These are phyloP conservation scores for Zasmidium cellare DNA, from an alignment of 2,329 filamentous ascomycete species.

Conservation along the genomic window DNA sequence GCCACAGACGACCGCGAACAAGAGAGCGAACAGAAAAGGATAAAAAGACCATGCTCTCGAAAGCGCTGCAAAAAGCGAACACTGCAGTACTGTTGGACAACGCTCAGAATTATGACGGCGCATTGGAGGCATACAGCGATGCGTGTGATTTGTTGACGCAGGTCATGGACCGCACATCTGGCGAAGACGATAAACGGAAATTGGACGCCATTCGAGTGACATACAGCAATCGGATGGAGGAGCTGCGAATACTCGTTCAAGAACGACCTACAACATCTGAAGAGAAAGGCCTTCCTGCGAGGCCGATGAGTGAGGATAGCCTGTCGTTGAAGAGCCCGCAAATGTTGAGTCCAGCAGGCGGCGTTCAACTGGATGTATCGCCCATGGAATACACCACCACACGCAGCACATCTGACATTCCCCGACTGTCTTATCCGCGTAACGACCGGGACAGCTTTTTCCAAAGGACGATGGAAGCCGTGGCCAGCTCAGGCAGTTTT, in stretches of 20 bases:
- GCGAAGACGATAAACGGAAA: slow-evolving; percentile 84
- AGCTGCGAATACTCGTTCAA: slow-evolving; percentile 71
- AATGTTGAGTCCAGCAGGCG: slow-evolving; percentile 34
- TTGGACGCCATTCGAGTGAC: slow-evolving; percentile 89
- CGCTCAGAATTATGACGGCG: slow-evolving; percentile 89
- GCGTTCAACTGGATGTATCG: slow-evolving; percentile 36
- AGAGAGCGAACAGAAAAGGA: slow-evolving; percentile 50
- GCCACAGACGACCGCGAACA: slow-evolving; percentile 28
- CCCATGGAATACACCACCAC: slow-evolving; percentile 56
- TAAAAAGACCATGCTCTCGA: slow-evolving; percentile 95
- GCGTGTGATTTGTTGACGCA: slow-evolving; percentile 85
- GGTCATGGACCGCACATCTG: slow-evolving; percentile 80
- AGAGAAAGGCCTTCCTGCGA: slow-evolving; percentile 75
- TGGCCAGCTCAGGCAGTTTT: slow-evolving; percentile 21
- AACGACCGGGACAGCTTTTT: slow-evolving; percentile 33
- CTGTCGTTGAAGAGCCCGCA: slow-evolving; percentile 19
- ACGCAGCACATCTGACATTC: slow-evolving; percentile 52
- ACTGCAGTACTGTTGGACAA: slow-evolving; percentile 94
- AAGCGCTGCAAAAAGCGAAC: slow-evolving; percentile 91
- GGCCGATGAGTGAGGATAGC: slow-evolving; percentile 64
- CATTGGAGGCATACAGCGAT: slow-evolving; percentile 85
- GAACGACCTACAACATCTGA: slow-evolving; percentile 44
- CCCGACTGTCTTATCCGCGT: slow-evolving; percentile 24
- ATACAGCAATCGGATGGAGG: slow-evolving; percentile 85
- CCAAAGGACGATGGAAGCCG: slow-evolving; percentile 29